Evolutionary conservation across 2,329 filamentous ascomycete genomes (phyloP), one percentile per base, ranked within the genome.

Genomic region (Pleomassaria siparia): DNA sequence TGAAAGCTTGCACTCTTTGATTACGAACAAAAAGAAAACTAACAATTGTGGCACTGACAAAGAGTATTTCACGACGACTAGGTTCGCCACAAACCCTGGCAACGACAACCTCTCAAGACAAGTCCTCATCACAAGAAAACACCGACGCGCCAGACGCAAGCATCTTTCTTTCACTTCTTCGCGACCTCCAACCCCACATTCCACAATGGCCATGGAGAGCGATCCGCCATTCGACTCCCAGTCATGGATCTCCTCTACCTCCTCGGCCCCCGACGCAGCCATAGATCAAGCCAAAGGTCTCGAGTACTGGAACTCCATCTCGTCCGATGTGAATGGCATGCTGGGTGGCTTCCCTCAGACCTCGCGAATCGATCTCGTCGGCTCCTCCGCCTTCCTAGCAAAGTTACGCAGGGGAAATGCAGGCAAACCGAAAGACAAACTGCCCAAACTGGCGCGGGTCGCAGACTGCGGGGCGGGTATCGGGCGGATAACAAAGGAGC

Each of bases 401-500:
- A 88, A 88, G 62, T 80, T 80, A 7, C 71, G 75, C 21, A 56
- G 58, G 15, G 55, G 63, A 29, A 70, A 62, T 29, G 55, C 63
- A 9, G 45, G 50, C 50, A 13, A 25, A 54, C 26, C 25, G 7
- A 47, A 43, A 21, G n/a, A 63, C 57, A 37, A 48, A 56, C 1
- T 66, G 64, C 26, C 66, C 15, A 63, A 59, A 22, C 58, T 77
- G 10, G 48, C 55, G 6, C 63, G 74, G n/a, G 80, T 74, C 2
- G 79, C 78, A 12, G 83, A 85, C 62, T 83, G 81, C 54, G 82
- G 83, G 16, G 83, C 83, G 0, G 82, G 91, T 0, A 95, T 96
- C 47, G 92, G 91, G 0, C 79, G 92, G 33, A 81, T 96, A 49
- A 95, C 90, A 0, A 79, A 86, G 47, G 88, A 87, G 0, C 78